Conservation (phyloP, 192 early-diverging fungal genomes). For the Pilobolus umbonatus region DNA sequence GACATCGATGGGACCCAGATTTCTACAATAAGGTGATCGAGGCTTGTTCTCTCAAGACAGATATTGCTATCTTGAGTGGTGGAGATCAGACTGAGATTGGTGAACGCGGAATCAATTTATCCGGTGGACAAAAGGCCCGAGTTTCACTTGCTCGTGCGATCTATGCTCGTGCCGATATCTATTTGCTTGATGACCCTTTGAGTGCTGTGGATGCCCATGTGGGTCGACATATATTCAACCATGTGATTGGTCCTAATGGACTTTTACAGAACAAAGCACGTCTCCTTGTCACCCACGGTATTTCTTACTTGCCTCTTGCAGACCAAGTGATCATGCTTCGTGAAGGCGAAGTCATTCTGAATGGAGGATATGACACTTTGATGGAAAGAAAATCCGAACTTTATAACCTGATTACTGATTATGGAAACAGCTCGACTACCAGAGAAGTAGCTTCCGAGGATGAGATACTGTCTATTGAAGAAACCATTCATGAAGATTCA, state of each 20-base stretch:
- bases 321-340: conserved; percentile 69
- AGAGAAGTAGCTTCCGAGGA: conserved; percentile 22
- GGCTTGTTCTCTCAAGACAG: conserved; percentile 84
- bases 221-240: conserved; percentile 75
- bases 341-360: conserved; percentile 65
- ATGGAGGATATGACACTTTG: conserved; percentile 62
- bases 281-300: conserved; percentile 78
- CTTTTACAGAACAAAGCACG: conserved; percentile 73
- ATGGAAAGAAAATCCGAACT: conserved; percentile 60
- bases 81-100: conserved; percentile 94
- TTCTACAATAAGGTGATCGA: conserved; percentile 71
- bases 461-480: conserved; percentile 18
- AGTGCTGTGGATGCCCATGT: conserved; percentile 65
- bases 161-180: conserved; percentile 86
- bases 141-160: conserved; percentile 68
- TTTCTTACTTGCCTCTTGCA: conserved; percentile 67
- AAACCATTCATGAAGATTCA: conserved; percentile 1
- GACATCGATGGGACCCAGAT: conserved; percentile 64
- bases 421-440: conserved; percentile 42
- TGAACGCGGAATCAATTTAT: conserved; percentile 85
- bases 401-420: conserved; percentile 67
- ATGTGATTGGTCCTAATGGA: conserved; percentile 85
- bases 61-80: conserved; percentile 78
- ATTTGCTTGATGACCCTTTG: conserved; percentile 66
- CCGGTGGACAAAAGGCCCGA: conserved; percentile 88